Percentiles rank a stretch among this genome's conserved stretches.
These are phyloP conservation scores for Pyrenophora teres DNA, from an alignment of 2,329 filamentous ascomycete species.

Conservation along the genomic window DNA sequence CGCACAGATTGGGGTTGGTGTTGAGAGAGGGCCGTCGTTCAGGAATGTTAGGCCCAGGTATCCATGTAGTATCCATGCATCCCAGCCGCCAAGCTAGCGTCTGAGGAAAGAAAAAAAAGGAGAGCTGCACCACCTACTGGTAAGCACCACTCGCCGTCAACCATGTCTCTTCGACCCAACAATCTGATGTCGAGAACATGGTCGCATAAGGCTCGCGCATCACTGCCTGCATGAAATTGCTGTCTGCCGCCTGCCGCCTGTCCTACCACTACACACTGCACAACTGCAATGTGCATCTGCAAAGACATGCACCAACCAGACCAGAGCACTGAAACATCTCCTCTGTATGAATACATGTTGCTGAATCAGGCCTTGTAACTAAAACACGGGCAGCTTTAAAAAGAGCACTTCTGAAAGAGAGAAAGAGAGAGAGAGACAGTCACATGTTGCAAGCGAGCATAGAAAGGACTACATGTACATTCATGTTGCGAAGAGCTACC, in stretches of 20 bases:
- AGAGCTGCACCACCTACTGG: slow-evolving; percentile 8
- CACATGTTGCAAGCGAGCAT: too few species aligned
- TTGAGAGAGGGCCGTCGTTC: slow-evolving; percentile 28
- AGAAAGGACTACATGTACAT: too few species aligned
- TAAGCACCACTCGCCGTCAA: slow-evolving; percentile 14
- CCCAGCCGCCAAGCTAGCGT: slow-evolving; percentile 19
- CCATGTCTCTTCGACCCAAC: slow-evolving; percentile 20
- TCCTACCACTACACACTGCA: too few species aligned
- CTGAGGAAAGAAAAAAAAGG: slow-evolving; percentile 15
- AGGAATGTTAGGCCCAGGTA: slow-evolving; percentile 22
- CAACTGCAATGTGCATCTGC: too few species aligned
- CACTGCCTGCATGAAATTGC: background rate
- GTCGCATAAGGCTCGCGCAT: slow-evolving; percentile 21
- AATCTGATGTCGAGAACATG: background rate
- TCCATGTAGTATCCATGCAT: background rate
- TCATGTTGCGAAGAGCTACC: too few species aligned
- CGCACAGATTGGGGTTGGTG: slow-evolving; percentile 29
- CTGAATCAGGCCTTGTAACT: too few species aligned
- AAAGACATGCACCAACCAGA: too few species aligned
- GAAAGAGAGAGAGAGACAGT: too few species aligned
- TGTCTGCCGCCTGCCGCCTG: background rate
- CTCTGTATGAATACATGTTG: too few species aligned
- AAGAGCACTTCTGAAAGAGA: too few species aligned
- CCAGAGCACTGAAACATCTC: too few species aligned
- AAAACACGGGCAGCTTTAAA: too few species aligned